phyloP scores from a whole-genome alignment of 2,329 filamentous ascomycete species.

The Grosmannia clavigera region DNA sequence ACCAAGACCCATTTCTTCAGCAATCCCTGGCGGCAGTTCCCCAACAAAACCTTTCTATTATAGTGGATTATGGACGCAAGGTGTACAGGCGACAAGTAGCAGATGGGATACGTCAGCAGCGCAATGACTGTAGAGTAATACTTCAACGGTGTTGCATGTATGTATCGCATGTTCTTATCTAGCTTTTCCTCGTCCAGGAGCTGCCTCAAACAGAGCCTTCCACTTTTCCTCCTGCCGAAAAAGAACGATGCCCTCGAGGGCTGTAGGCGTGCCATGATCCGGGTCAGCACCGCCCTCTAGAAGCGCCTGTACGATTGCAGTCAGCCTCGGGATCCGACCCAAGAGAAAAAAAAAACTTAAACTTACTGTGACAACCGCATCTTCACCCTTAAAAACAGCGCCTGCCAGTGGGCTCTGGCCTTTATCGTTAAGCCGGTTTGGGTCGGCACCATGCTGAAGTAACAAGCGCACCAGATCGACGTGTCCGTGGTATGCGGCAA shows the following conservation, averaged over 20 bases:
- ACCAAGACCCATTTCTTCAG: too few species aligned
- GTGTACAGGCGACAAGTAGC: too few species aligned
- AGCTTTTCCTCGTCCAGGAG: slow-evolving; percentile 22
- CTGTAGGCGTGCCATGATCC: slow-evolving; percentile 36
- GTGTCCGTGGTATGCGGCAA: slow-evolving; percentile 59
- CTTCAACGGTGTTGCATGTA: too few species aligned
- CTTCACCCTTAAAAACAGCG: slow-evolving; percentile 60
- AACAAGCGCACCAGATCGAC: slow-evolving; percentile 46
- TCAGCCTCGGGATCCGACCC: not conserved
- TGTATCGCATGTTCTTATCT: not conserved
- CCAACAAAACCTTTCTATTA: too few species aligned
- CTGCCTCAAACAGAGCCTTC: slow-evolving; percentile 35
- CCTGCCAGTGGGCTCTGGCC: slow-evolving; percentile 59
- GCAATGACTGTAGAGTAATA: too few species aligned
- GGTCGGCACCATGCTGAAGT: slow-evolving; percentile 49
- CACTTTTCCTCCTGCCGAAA: slow-evolving; percentile 41
- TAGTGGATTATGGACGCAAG: too few species aligned
- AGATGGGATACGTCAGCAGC: too few species aligned
- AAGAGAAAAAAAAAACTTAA: not conserved
- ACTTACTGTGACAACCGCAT: slow-evolving; percentile 36
- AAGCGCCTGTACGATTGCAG: slow-evolving; percentile 20
- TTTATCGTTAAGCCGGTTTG: slow-evolving; percentile 54
- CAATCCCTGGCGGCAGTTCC: too few species aligned
- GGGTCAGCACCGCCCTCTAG: slow-evolving; percentile 42
- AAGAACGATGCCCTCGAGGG: slow-evolving; percentile 34